Percentiles rank a stretch among this genome's conserved stretches.
Evolutionary conservation across 179 eudicot genomes (phyloP).

Genomic region (Amaranthus tricolor): DNA sequence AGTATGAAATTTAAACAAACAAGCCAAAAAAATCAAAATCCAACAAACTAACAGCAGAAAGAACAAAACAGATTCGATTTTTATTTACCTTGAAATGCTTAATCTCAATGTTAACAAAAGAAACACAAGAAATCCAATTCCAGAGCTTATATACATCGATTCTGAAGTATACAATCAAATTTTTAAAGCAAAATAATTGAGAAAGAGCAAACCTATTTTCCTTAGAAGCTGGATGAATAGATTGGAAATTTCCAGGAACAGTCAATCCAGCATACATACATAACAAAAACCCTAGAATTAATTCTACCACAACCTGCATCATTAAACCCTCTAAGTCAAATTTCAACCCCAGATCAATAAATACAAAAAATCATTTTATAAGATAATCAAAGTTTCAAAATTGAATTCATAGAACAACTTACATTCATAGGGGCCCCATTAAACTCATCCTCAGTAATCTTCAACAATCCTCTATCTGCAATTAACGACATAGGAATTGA

Average conservation of each 20-base stretch:
- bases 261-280: slow-evolving; percentile 71
- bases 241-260: slow-evolving; percentile 71
- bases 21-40: not conserved
- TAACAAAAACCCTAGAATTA: slow-evolving; percentile 54
- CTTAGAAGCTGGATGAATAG: slow-evolving; percentile 71
- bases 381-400: not conserved
- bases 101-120: not conserved
- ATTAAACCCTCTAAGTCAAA: not conserved
- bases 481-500: slow-evolving; percentile 8
- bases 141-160: not conserved
- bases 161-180: not conserved
- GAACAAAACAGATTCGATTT: not conserved
- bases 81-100: not conserved
- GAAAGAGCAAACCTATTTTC: slow-evolving; percentile 57
- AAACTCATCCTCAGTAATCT: slow-evolving; percentile 78
- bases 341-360: slow-evolving; percentile 1
- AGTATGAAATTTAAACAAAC: not conserved
- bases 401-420: slow-evolving; percentile 10
- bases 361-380: not conserved
- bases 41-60: not conserved
- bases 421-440: slow-evolving; percentile 68
- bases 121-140: not conserved
- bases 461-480: slow-evolving; percentile 69
- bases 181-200: not conserved
- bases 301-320: slow-evolving; percentile 68